Evolutionary conservation across 2,329 filamentous ascomycete species (phyloP), one percentile per base, ranked within the genome.

Genomic region (Beauveria sp.): DNA sequence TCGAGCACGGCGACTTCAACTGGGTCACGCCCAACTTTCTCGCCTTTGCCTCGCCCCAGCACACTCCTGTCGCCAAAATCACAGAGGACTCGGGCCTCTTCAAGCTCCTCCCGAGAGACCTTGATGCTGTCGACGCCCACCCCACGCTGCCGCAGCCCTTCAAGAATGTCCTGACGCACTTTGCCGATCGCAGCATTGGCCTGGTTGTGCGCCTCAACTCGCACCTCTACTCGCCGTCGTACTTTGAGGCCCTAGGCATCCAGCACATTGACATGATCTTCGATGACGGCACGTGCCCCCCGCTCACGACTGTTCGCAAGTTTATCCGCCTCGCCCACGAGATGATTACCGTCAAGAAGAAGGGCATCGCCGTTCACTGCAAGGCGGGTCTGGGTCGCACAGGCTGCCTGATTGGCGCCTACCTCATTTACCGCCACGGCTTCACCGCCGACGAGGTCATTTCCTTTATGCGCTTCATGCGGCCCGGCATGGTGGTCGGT

Each of bases 261-360:
- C 88, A 92, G 69, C 95, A 99, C 73, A 81, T 98, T 46, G 95
- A 99, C 77, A 99, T 99, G 95, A 98, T 99, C 70, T 99, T 99
- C 71, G 95, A 98, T 70, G 95, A 99, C 69, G 95, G 95, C 66
- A 99, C 95, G 4, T 99, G 95, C 74, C 95, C 95, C 24, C 87
- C 91, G 2, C 80, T 99, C 58, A 85, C 85, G 20, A 88, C 93
- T n/a, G 95, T 99, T 31, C 87, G 91, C 67, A 93, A 93, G 72
- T 99, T 99, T 73, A 93, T 99, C 74, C 91, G 91, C 67, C 82
- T 99, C 63, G 93, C 95, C 1, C 95, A 98, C 71, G 90, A 96
- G 72, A 96, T 89, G 76, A 99, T 99, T 71, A 93, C 88, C 1
- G 83, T 93, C 56, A 90, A 89, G 77, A 91, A 93, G 76, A 93